Evolutionary conservation across 129 eudicot species (phyloP), one percentile per base, ranked within the genome.

Genomic region (Kitagawia praeruptora): DNA sequence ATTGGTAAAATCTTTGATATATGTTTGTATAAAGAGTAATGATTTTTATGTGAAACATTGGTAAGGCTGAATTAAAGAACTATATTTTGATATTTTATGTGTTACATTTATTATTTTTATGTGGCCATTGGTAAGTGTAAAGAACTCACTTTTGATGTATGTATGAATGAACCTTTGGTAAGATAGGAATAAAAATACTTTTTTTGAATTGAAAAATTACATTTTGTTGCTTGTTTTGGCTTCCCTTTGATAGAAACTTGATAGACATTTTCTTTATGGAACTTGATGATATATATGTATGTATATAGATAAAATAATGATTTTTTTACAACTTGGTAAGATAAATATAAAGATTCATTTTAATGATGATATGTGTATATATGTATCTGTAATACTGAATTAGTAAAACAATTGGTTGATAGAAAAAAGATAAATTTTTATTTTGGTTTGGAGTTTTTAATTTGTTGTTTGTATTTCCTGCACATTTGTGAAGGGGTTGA

Each of bases 401-500:
- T 9, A 8, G 34, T n/a, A n/a, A 10, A n/a, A n/a, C 0, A 56
- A 56, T 11, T 58, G 28, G 67, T n/a, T 23, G 67, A n/a, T 58
- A 58, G 27, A 31, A 31, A 2, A n/a, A n/a, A 58, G 67, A n/a
- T 8, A 14, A 8, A 1, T 61, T 0, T 61, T n/a, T n/a, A n/a
- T n/a, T 61, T n/a, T 3, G 37, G 31, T 61, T n/a, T 25, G 34
- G 31, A 61, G 66, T 23, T 21, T 56, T 25, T 9, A 61, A 61
- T n/a, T 23, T 61, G 10, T n/a, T 61, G 31, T 28, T 28, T 67
- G 39, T 67, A 67, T 67, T 67, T 28, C 40, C 18, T 27, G 42
- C 10, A 31, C 70, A n/a, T 8, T 63, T 28, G 31, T 1, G 4
- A 38, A 84, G 89, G 81, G 85, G 77, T 27, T 70, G 82, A 70